Evolutionary conservation across 352 stramenopile genomes (phyloP).

Genomic region (Globisporangium acanthophoron): DNA sequence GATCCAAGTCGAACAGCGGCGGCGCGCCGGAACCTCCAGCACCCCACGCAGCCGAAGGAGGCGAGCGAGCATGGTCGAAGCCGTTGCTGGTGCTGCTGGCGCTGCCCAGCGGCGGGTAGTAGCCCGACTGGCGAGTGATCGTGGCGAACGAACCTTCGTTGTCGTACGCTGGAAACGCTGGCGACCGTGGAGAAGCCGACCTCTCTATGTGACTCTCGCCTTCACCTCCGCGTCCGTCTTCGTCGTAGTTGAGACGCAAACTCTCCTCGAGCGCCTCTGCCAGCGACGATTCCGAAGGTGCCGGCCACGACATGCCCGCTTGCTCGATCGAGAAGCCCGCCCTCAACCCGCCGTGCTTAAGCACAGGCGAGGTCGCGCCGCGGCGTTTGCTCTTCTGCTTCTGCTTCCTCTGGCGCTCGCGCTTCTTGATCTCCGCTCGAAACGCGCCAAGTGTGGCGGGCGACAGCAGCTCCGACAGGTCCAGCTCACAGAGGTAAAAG

Average conservation of each 20-base stretch:
- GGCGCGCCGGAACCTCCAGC: slow-evolving; percentile 15
- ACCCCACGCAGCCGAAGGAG: slow-evolving; percentile 26
- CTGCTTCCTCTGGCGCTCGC: slow-evolving; percentile 56
- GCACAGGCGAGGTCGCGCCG: slow-evolving; percentile 20
- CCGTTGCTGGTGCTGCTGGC: slow-evolving; percentile 7
- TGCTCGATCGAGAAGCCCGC: slow-evolving; percentile 50
- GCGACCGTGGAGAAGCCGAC: slow-evolving; percentile 11
- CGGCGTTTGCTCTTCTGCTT: slow-evolving; percentile 33
- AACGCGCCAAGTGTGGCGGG: slow-evolving; percentile 56
- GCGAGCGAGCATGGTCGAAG: slow-evolving; percentile 21
- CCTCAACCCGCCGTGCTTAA: slow-evolving; percentile 15
- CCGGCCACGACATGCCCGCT: slow-evolving; percentile 48
- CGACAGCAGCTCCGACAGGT: slow-evolving; percentile 69
- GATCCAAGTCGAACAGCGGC: slow-evolving; percentile 23
- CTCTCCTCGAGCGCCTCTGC: slow-evolving; percentile 37
- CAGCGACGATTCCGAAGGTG: slow-evolving; percentile 42
- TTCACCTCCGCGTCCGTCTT: slow-evolving; percentile 14
- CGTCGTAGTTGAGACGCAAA: slow-evolving; percentile 8
- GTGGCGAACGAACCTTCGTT: slow-evolving; percentile 56
- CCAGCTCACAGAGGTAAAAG: slow-evolving; percentile 86
- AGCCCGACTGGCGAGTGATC: slow-evolving; percentile 69
- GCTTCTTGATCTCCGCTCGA: slow-evolving; percentile 71
- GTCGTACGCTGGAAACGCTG: slow-evolving; percentile 14
- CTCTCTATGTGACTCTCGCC: slow-evolving; percentile 4
- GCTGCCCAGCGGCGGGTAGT: slow-evolving; percentile 53